Conservation (phyloP, 1,284 basidiomycete genomes). For the Cutaneotrichosporon dermatis region DNA sequence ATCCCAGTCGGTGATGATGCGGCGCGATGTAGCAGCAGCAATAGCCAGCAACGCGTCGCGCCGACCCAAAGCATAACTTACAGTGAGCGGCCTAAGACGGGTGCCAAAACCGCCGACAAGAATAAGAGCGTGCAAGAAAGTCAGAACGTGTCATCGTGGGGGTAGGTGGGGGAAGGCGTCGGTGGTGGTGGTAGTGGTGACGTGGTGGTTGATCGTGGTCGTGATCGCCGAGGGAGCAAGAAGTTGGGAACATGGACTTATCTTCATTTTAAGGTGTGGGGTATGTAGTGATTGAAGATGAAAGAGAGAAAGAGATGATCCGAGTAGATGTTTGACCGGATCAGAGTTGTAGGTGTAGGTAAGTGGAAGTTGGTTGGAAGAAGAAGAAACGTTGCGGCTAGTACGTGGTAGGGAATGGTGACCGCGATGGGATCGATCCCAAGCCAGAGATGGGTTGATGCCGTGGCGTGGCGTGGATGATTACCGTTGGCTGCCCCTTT, state of each 20-base stretch:
- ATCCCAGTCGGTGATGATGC: too few species aligned
- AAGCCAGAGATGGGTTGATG: too few species aligned
- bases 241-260: conserved; percentile 22
- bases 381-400: too few species aligned
- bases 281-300: not conserved
- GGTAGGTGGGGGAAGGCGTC: not conserved
- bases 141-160: conserved; percentile 4
- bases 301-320: not conserved
- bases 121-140: conserved; percentile 47
- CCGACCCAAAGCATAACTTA: conserved; percentile 31
- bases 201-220: not conserved
- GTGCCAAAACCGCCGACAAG: conserved; percentile 54
- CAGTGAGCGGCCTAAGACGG: conserved; percentile 53
- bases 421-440: too few species aligned
- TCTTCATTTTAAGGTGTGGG: conserved; percentile 31
- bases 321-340: not conserved
- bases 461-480: too few species aligned
- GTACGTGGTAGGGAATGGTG: too few species aligned
- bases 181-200: too few species aligned
- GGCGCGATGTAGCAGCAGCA: too few species aligned
- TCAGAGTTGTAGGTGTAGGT: too few species aligned
- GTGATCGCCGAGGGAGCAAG: not conserved
- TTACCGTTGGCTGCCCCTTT: too few species aligned
- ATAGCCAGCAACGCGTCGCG: too few species aligned
- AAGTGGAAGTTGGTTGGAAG: too few species aligned